Evolutionary conservation across 768 basidiomycete genomes (phyloP), one percentile per base, ranked within the genome.

Genomic region (Daedaleopsis nitida): DNA sequence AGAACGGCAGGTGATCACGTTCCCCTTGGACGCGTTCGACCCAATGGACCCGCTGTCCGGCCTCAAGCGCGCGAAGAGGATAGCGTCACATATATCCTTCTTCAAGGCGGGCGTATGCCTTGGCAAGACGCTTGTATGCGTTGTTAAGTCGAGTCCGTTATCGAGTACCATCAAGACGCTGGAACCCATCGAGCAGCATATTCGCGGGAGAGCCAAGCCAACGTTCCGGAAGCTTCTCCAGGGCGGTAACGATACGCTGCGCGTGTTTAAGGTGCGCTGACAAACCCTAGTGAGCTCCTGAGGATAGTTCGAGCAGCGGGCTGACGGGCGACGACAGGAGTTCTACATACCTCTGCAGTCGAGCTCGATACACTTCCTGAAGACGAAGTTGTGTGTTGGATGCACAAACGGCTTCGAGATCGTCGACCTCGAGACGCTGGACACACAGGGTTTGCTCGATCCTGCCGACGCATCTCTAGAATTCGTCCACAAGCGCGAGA

Each of bases 331-430:
- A 55, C 6, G 65, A 3, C 70, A 97, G 94, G 96, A 98, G 73
- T 98, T 99, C 77, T 99, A 98, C 71, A 98, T 99, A 61, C 96
- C 97, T 0, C 93, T 97, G 13, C 95, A 98, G 73, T 96, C 94
- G 53, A 93, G 87, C 58, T 98, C 96, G 13, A 91, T 98, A 23
- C 96, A 97, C 75, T 98, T 96, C 78, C 81, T 99, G 66, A 97
- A 96, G 80, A 97, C 96, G 50, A 92, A 91, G 77, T 84, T 99
- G 66, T 99, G 97, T 73, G 93, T 99, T 14, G 97, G 96, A 1
- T 96, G 95, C 71, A 92, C 96, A 11, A 91, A 93, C 69, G 97
- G 97, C 17, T 98, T 99, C 73, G 97, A 98, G 77, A 98, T 99
- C 65, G 94, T 99, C 64, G 97, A 99, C 73, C 83, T 98, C 42